Evolutionary conservation across 176 grass and related monocot genomes (phyloP), one percentile per base, ranked within the genome.

Genomic region (Sorghum bicolor): DNA sequence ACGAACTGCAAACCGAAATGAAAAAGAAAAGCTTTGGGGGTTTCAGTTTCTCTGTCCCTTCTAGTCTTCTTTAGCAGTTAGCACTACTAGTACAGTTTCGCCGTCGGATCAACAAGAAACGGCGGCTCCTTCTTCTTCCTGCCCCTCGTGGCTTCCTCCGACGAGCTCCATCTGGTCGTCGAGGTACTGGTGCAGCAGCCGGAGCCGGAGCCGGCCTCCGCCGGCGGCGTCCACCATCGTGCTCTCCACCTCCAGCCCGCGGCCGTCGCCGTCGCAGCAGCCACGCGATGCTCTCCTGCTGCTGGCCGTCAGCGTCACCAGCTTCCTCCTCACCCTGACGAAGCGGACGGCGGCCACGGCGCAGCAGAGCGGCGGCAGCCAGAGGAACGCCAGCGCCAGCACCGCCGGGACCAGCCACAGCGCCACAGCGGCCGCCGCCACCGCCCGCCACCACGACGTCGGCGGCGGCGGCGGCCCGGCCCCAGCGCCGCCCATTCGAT

Each of bases 141-240:
- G 25, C 11, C 13, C 61, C 1, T 28, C n/a, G 11, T 29, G 4
- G 14, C 45, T 16, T 17, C 5, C 45, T 16, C 63, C 86, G 66
- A 91, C 86, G 63, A 94, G 92, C 80, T 88, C 86, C 89, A 94
- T 43, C 90, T 94, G 92, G 75, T 94, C 92, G 30, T 87, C 77
- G 57, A 94, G 87, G 71, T 94, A 94, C 77, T 70, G 84, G 15
- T 91, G 84, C 81, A 94, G 90, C 31, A 89, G 70, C 86, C 77
- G 11, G 13, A 33, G 8, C 55, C 81, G 68, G 19, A 34, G 8
- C 55, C 81, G 68, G 19, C 72, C 71, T 20, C 48, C 79, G 8
- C 13, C 29, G 28, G 8, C 50, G 0, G 0, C 40, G 1, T 50
- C 45, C 45, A 17, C 5, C 45, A 6, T 19, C 11, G 10, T n/a